Evolutionary conservation across 768 basidiomycete genomes (phyloP), one percentile per base, ranked within the genome.

Genomic region (Collybia sp.): DNA sequence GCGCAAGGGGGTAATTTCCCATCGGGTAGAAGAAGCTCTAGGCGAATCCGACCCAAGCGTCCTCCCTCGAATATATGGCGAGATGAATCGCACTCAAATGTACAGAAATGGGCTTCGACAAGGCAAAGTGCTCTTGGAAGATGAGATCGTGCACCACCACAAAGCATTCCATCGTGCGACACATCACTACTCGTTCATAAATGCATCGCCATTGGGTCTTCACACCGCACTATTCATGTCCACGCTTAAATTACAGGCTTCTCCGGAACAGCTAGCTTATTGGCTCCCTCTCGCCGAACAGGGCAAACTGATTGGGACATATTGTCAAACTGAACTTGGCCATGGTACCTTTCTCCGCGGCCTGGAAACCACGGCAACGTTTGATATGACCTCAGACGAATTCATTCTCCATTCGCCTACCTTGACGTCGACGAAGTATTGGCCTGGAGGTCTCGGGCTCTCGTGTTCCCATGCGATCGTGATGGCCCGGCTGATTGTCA

Each of bases 321-420:
- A 25, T 8, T 25, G 25, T 8, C 25, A 25, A 8, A 25, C 25
- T 3, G 62, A 63, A 40, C 53, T 63, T 10, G 62, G 58, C 6
- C 60, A 63, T 42, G 59, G 61, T 9, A 60, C 58, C 2, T 58
- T 56, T 31, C 25, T 63, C 17, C 53, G 60, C 5, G 55, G 54
- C 10, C 44, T 63, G 10, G 57, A 61, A 41, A 61, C 61, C 10
- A 57, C 60, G 3, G 60, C 61, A 33, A 59, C 53, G 3, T 25
- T 25, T 25, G 25, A 25, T 25, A 8, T 8, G 3, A 25, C 4
- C 8, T 25, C 25, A 8, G 25, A 25, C 8, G 25, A 25, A 25
- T 25, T 25, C 8, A 8, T 25, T 3, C 25, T 25, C 25, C 25
- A 25, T 25, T 25, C 25, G 25, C 25, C 25, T 8, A 25, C 25